Percentiles rank a stretch among this genome's conserved stretches.
Evolutionary conservation across 768 basidiomycete species (phyloP).

Genomic region (Lentinula edodes): DNA sequence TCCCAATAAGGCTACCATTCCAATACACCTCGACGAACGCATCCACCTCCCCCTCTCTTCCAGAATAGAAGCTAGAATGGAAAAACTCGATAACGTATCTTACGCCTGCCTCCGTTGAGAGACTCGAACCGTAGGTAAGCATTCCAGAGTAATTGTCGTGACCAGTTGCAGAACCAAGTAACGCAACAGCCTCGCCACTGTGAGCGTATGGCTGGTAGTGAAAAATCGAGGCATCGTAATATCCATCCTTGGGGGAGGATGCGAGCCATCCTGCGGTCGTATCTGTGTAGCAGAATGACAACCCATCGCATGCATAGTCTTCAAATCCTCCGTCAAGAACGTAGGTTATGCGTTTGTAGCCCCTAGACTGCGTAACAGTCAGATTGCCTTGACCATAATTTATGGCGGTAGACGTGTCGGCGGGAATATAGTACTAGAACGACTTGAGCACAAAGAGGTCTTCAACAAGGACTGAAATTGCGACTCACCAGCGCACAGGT

Average conservation of each 20-base stretch:
- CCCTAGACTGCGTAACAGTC: constrained; percentile 40
- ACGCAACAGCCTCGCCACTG: constrained; percentile 29
- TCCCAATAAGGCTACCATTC: constrained; percentile 32
- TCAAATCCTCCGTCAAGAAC: constrained; percentile 41
- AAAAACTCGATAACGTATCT: constrained; percentile 38
- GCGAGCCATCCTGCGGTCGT: constrained; percentile 35
- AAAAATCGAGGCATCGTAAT: constrained; percentile 38
- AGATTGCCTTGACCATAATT: constrained; percentile 43
- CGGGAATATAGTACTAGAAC: constrained; percentile 33
- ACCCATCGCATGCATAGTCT: constrained; percentile 27
- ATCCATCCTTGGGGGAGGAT: constrained; percentile 28
- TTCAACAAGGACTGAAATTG: not conserved
- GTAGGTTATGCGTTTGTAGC: constrained; percentile 35
- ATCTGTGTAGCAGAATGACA: constrained; percentile 29
- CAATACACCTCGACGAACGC: constrained; percentile 37
- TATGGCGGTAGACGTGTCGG: constrained; percentile 39
- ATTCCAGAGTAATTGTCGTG: constrained; percentile 32
- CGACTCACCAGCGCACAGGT: constrained; percentile 33
- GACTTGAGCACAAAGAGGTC: not conserved
- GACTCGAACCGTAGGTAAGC: constrained; percentile 23
- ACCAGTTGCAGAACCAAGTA: constrained; percentile 39
- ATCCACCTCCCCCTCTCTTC: constrained; percentile 20
- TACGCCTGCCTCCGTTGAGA: constrained; percentile 30
- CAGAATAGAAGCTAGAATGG: constrained; percentile 26
- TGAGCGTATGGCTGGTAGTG: constrained; percentile 35